These are phyloP conservation scores for Globomyces pollinis-pini DNA, from an alignment of 192 early-diverging fungal genomes.

Conservation along the genomic window DNA sequence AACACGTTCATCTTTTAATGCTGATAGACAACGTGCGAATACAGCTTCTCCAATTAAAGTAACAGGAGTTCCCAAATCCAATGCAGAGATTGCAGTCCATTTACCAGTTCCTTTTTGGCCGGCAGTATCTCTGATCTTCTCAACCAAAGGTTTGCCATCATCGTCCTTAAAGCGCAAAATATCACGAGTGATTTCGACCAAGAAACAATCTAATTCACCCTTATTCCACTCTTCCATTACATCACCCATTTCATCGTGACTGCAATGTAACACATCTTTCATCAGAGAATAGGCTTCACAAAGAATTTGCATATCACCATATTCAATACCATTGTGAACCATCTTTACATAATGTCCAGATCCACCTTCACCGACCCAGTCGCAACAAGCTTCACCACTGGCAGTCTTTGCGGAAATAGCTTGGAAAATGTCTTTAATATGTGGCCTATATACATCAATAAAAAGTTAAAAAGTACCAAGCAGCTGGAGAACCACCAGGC, in stretches of 20 bases:
- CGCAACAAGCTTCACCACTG: constrained; percentile 88
- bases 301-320: constrained; percentile 99
- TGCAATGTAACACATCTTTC: constrained; percentile 75
- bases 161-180: constrained; percentile 90
- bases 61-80: constrained; percentile 93
- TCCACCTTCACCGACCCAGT: constrained; percentile 97
- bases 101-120: constrained; percentile 98
- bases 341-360: constrained; percentile 99
- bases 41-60: constrained; percentile 98
- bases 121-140: constrained; percentile 93
- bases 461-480: constrained; percentile 59
- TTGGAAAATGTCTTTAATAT: constrained; percentile 95
- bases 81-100: constrained; percentile 94
- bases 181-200: constrained; percentile 92
- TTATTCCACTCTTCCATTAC: constrained; percentile 94
- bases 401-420: constrained; percentile 83
- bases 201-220: constrained; percentile 92
- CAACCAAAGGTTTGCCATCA: constrained; percentile 79
- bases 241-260: constrained; percentile 80
- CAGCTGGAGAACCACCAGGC: constrained; percentile 90
- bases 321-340: constrained; percentile 99
- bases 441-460: constrained; percentile 54
- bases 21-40: constrained; percentile 91
- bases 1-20: constrained; percentile 93
- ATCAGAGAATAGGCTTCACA: constrained; percentile 91